Evolutionary conservation across 1,139 yeast genomes (phyloP).

Genomic region (Blastobotrys malaysiensis): DNA sequence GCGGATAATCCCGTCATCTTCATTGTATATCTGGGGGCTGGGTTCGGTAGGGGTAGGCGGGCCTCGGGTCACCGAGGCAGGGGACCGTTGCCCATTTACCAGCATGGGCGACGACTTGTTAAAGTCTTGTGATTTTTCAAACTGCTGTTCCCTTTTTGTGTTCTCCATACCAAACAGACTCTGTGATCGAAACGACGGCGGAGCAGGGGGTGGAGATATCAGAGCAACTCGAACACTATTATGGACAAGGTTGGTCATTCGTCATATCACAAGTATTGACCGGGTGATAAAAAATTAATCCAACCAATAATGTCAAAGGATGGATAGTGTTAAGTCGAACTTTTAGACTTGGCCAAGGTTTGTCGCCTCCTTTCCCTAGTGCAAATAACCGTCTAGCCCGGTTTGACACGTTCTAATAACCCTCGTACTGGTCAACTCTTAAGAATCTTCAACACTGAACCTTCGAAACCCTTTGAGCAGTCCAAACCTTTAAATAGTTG

Average conservation of each 20-base stretch:
- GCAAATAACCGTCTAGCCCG: too few relatives aligned
- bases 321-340: too few relatives aligned
- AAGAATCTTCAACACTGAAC: too few relatives aligned
- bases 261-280: constrained; percentile 2
- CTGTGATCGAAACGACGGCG: background rate
- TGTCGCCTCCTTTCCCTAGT: too few relatives aligned
- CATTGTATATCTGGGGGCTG: constrained; percentile 9
- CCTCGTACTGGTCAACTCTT: too few relatives aligned
- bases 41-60: background rate
- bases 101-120: constrained; percentile 1
- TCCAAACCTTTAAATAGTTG: too few relatives aligned
- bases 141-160: background rate
- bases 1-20: constrained; percentile 76
- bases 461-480: too few relatives aligned
- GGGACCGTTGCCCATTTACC: background rate
- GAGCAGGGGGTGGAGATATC: background rate
- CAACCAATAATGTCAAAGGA: background rate
- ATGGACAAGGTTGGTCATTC: constrained; percentile 4
- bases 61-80: background rate
- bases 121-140: background rate
- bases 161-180: background rate
- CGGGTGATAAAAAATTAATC: background rate
- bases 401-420: too few relatives aligned
- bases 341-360: background rate
- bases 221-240: background rate